Percentiles rank a stretch among this genome's conserved stretches.
Conservation (phyloP, 495 filamentous ascomycete genomes). For the Rusavskia elegans region DNA sequence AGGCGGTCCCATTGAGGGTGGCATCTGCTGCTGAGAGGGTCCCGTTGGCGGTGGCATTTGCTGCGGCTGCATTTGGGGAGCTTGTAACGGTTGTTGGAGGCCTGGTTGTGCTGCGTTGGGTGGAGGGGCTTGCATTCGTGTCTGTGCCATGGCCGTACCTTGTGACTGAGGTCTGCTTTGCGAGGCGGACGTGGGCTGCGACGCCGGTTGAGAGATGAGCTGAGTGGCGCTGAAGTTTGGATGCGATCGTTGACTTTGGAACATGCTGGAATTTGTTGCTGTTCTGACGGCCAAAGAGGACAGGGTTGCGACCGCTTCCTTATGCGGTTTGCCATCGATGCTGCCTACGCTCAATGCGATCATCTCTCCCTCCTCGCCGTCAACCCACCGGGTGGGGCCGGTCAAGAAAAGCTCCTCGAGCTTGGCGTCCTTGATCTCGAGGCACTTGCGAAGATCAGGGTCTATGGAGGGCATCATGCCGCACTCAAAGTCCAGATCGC, state of each 20-base stretch:
- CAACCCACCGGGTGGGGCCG: background rate
- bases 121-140: background rate
- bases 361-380: background rate
- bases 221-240: background rate
- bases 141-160: background rate
- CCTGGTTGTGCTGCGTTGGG: background rate
- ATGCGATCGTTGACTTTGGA: background rate
- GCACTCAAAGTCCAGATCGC: conserved; percentile 63
- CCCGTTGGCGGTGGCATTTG: too few relatives aligned
- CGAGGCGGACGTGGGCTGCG: background rate
- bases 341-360: background rate
- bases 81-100: background rate
- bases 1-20: too few relatives aligned
- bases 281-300: background rate
- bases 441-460: background rate
- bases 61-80: background rate
- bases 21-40: too few relatives aligned
- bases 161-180: background rate
- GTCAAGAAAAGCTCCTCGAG: background rate
- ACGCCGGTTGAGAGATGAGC: background rate
- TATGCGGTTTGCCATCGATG: background rate
- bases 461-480: conserved; percentile 56
- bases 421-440: background rate
- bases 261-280: background rate
- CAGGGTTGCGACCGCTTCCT: conserved; percentile 2